These are phyloP conservation scores for Ceratocystis huliohia DNA, from an alignment of 2,329 filamentous ascomycete genomes.

Conservation along the genomic window DNA sequence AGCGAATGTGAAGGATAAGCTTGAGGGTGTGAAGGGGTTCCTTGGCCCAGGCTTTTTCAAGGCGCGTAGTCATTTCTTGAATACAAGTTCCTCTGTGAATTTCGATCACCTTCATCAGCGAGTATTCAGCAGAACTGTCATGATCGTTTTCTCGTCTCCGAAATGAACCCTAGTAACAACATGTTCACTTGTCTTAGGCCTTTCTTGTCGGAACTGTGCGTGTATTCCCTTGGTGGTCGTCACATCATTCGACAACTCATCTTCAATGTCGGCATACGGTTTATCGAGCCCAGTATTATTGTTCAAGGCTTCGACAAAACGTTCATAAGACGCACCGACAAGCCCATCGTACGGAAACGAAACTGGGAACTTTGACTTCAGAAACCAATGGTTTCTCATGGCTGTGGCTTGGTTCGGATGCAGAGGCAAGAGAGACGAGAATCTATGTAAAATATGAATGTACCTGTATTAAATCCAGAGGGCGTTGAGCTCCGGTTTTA, in stretches of 20 bases:
- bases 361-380: slow-evolving; percentile 31
- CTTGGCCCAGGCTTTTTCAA: neutral
- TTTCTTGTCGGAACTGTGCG: neutral
- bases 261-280: slow-evolving; percentile 36
- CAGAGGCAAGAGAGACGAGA: neutral
- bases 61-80: too few species aligned
- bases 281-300: slow-evolving; percentile 27
- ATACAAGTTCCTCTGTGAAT: too few species aligned
- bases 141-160: too few species aligned
- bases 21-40: neutral
- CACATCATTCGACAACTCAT: neutral
- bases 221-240: neutral
- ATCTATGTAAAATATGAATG: neutral
- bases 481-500: too few species aligned
- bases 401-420: neutral
- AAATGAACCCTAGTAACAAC: neutral
- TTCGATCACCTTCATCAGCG: too few species aligned
- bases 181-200: neutral
- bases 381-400: slow-evolving; percentile 28
- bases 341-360: slow-evolving; percentile 27
- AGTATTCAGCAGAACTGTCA: too few species aligned
- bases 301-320: slow-evolving; percentile 33
- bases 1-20: neutral
- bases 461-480: too few species aligned
- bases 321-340: neutral